phyloP scores from a whole-genome alignment of 768 basidiomycete genomes.

The Wakefieldia striispora region DNA sequence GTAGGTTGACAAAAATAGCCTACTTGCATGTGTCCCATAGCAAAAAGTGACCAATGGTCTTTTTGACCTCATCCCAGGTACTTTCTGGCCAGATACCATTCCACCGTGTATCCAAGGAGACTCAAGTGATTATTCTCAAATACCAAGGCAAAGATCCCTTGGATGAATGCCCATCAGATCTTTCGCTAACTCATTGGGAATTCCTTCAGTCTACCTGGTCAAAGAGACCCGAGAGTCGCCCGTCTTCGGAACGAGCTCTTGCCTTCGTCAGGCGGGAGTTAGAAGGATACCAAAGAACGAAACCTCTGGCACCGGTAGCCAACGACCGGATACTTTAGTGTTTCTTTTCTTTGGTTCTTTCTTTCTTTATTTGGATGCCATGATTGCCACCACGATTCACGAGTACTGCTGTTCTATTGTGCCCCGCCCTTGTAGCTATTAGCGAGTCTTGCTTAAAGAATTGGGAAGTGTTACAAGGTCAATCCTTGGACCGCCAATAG shows the following conservation, averaged over 20 bases:
- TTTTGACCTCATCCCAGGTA: background rate
- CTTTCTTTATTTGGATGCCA: no score
- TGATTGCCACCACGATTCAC: no score
- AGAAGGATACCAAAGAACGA: background rate
- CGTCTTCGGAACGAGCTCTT: conserved; percentile 8
- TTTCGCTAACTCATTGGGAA: conserved; percentile 2
- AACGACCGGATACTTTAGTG: no score
- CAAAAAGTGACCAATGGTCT: no score
- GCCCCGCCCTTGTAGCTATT: no score
- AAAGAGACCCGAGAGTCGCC: conserved; percentile 2
- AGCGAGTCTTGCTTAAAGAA: no score
- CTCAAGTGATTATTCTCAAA: conserved; percentile 16
- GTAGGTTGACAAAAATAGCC: background rate
- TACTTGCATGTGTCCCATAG: no score
- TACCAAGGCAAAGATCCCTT: conserved; percentile 14
- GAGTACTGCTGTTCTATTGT: no score
- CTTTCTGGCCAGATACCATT: conserved; percentile 13
- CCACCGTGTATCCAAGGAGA: conserved; percentile 2
- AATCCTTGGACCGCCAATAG: no score
- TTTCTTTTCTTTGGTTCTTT: no score
- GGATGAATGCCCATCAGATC: conserved; percentile 7
- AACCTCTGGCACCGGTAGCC: no score
- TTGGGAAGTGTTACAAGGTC: no score
- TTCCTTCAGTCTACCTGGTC: conserved; percentile 15
- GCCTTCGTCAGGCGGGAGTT: conserved; percentile 5